These are phyloP conservation scores for Rubus parviflorus DNA, from an alignment of 306 rosid species.

Conservation along the genomic window DNA sequence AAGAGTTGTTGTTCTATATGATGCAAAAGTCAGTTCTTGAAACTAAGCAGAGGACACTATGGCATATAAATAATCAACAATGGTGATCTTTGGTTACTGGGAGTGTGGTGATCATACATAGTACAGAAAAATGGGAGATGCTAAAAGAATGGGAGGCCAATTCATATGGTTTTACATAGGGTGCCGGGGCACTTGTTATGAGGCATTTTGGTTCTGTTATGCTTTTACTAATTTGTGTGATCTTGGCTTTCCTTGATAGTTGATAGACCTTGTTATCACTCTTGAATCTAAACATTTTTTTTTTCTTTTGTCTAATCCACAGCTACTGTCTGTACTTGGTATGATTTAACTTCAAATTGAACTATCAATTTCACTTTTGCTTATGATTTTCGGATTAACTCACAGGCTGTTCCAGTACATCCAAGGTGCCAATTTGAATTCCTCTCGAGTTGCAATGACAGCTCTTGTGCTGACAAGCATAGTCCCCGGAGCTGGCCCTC, in stretches of 20 bases:
- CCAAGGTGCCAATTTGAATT: constrained; percentile 84
- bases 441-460: constrained; percentile 72
- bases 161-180: background rate
- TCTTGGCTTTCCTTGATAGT: background rate
- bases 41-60: background rate
- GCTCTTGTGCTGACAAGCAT: constrained; percentile 63
- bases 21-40: background rate
- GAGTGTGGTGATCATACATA: no score
- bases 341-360: background rate
- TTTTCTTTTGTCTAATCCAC: no score
- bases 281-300: background rate
- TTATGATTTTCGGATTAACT: background rate
- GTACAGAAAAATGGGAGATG: background rate
- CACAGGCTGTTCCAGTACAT: constrained; percentile 75
- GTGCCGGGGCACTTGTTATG: background rate
- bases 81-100: no score
- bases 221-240: background rate
- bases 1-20: background rate
- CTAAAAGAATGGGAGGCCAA: background rate
- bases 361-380: background rate
- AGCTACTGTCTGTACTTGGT: background rate
- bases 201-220: background rate
- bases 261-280: background rate
- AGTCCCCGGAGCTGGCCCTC: constrained; percentile 63
- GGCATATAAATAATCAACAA: no score